These are phyloP conservation scores for Trichoderma erinaceum DNA, from an alignment of 495 filamentous ascomycete species.

Conservation along the genomic window DNA sequence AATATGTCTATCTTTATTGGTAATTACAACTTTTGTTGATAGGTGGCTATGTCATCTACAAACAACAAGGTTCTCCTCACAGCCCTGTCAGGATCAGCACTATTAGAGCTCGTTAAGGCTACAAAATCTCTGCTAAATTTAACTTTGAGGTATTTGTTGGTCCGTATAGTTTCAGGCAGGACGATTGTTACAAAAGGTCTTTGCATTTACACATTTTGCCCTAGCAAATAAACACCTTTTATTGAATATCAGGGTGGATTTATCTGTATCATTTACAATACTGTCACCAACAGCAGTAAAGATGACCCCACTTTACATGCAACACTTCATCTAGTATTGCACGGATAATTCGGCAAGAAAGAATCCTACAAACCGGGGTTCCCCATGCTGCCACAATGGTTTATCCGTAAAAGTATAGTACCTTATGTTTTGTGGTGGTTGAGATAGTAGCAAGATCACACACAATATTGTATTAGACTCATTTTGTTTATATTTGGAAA, in stretches of 20 bases:
- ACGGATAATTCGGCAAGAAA: too few relatives aligned
- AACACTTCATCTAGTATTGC: not conserved
- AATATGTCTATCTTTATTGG: too few relatives aligned
- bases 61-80: not conserved
- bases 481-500: too few relatives aligned
- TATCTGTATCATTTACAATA: not conserved
- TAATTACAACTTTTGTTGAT: not conserved
- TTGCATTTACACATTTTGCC: not conserved
- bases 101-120: not conserved
- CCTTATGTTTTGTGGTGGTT: too few relatives aligned
- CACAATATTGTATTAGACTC: too few relatives aligned
- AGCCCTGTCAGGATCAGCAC: not conserved
- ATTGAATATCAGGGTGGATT: not conserved
- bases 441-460: too few relatives aligned
- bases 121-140: not conserved
- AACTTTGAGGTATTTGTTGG: not conserved
- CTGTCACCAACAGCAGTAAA: not conserved
- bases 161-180: not conserved
- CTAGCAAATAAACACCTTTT: not conserved
- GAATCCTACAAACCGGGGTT: too few relatives aligned
- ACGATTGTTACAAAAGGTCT: not conserved
- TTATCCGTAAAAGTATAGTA: too few relatives aligned
- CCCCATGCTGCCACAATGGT: too few relatives aligned
- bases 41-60: not conserved
- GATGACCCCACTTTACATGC: not conserved